These are phyloP conservation scores for Tulasnella sp. DNA, from an alignment of 768 basidiomycete genomes.

Conservation along the genomic window DNA sequence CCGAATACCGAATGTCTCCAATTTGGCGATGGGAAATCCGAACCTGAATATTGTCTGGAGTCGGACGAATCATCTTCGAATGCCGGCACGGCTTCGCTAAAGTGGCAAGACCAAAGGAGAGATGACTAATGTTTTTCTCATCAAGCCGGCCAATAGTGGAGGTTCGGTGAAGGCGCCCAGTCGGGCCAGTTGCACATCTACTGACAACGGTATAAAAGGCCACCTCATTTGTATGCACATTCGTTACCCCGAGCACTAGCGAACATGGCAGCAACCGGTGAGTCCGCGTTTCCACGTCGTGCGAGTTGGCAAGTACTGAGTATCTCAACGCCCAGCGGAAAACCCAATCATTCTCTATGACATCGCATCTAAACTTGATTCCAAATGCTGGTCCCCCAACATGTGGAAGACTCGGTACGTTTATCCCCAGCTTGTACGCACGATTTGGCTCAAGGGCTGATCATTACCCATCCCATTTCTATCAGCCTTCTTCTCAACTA, in stretches of 20 bases:
- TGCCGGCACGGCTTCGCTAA: not conserved
- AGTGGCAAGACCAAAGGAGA: not conserved
- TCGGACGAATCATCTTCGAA: not conserved
- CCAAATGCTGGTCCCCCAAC: conserved; percentile 1
- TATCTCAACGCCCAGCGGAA: not conserved
- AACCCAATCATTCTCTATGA: conserved; percentile 20
- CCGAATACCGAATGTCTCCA: not conserved
- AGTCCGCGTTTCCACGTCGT: no score
- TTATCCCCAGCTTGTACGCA: no score
- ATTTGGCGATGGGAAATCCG: no score
- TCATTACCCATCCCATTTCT: not conserved
- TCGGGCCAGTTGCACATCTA: not conserved
- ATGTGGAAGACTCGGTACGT: conserved; percentile 18
- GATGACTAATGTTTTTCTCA: not conserved
- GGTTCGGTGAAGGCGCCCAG: not conserved
- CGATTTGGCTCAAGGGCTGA: not conserved
- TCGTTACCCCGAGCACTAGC: not conserved
- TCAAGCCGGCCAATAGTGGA: not conserved
- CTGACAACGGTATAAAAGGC: not conserved
- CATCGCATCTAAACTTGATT: conserved; percentile 13
- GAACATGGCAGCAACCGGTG: not conserved
- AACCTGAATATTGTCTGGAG: no score
- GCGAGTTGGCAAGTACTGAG: no score
- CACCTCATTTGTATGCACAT: not conserved
- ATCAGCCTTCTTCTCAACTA: conserved; percentile 16